phyloP scores from a whole-genome alignment of 225 moss, liverwort and hornwort species.

The Marchantia polymorpha region DNA sequence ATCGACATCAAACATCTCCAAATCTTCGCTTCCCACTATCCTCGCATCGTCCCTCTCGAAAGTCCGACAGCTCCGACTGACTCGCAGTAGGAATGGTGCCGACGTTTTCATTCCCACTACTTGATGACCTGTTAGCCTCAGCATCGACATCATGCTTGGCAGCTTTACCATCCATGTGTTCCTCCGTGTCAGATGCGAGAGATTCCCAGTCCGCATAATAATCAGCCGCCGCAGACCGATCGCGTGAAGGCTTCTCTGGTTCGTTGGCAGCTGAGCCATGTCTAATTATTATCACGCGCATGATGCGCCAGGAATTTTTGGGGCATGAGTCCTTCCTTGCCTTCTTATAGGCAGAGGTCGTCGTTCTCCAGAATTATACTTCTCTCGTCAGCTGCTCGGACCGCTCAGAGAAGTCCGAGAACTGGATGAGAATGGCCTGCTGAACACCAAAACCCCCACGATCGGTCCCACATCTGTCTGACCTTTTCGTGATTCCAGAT shows the following conservation, averaged over 20 bases:
- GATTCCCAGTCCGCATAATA: constrained; percentile 35
- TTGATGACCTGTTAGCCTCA: constrained; percentile 17
- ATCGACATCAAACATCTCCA: constrained; percentile 31
- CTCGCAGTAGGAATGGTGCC: neutral
- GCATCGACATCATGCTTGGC: constrained; percentile 18
- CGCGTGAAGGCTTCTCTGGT: constrained; percentile 25
- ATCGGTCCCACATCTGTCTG: too few species aligned
- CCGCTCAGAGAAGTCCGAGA: too few species aligned
- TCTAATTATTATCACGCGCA: too few species aligned
- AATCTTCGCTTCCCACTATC: constrained; percentile 25
- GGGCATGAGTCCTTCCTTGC: too few species aligned
- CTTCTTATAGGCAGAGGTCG: too few species aligned
- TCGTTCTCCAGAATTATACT: too few species aligned
- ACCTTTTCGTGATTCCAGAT: too few species aligned
- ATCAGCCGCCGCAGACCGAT: constrained; percentile 34
- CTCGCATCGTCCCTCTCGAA: constrained; percentile 18
- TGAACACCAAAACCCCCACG: too few species aligned
- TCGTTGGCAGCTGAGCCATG: constrained; percentile 6
- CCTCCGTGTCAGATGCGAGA: constrained; percentile 38
- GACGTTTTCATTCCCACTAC: constrained; percentile 1
- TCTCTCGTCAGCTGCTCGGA: too few species aligned
- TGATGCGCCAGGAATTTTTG: too few species aligned
- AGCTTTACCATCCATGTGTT: constrained; percentile 32
- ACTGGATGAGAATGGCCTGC: too few species aligned
- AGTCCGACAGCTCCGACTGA: constrained; percentile 7